Base-by-base conservation (phyloP, 495 filamentous ascomycete species). In the Lindgomyces ingoldianus region DNA sequence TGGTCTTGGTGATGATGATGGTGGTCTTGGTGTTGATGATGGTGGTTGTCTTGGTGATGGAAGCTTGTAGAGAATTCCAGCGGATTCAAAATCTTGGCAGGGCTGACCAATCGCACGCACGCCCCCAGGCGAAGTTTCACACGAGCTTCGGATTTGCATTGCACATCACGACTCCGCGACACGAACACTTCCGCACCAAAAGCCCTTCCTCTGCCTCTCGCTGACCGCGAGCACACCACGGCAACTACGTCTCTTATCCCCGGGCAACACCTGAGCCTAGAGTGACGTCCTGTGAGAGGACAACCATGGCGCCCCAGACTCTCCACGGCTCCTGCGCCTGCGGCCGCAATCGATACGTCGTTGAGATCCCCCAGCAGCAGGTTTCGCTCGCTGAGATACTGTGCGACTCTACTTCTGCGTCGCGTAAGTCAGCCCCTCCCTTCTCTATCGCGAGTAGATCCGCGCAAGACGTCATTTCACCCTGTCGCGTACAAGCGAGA, bases 301-400 rank as follows among this genome's bases (percentile, higher is more conserved):
- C 24, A 56, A 16, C 52, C 51, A 48, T 49, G 62, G 49, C 64
- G 0, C 16, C 33, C 29, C 58, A 62, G 36, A 63, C 59, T 18
- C 83, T 96, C 25, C 82, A 80, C 55, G 91, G 92, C 59, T 81
- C 86, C 71, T 96, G 92, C 76, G 84, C 87, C 25, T 96, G 92
- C 74, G 91, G 91, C 42, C 86, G 92, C 27, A 96, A 93, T 70
- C 82, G 86, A 64, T 96, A 95, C 75, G 80, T 83, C 18, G 84
- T 96, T 60, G 74, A 81, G 26, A 80, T 91, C 27, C 91, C 92
- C 2, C 66, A 77, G 2, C 68, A 83, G 63, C 74, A 81, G 42
- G 74, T 75, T 14, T 75, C 84, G 30, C 74, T 79, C 46, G 85
- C 88, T 22, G 80, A 84, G 48, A 81, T 96, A 8, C 82, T 90